These are phyloP conservation scores for Monilinia polystroma DNA, from an alignment of 2,329 filamentous ascomycete species.

Conservation along the genomic window DNA sequence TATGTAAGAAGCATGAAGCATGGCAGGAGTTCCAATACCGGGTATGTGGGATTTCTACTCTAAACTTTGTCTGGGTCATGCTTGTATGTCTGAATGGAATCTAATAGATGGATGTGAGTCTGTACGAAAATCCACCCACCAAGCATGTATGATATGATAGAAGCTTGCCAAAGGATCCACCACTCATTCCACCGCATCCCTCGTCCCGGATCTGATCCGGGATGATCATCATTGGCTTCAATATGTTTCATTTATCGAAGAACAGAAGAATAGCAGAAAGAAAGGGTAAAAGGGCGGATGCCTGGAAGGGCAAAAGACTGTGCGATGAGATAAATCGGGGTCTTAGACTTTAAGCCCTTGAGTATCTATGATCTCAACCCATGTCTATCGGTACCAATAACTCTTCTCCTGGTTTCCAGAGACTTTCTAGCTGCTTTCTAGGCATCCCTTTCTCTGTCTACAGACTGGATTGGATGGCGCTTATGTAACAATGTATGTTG, in stretches of 20 bases:
- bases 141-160: background rate
- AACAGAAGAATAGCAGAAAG: background rate
- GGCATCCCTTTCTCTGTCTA: background rate
- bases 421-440: background rate
- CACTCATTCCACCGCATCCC: background rate
- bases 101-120: background rate
- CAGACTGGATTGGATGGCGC: background rate
- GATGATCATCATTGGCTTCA: background rate
- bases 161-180: background rate
- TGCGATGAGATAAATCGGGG: background rate
- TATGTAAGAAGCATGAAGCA: background rate
- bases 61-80: background rate
- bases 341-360: background rate
- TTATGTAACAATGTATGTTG: background rate
- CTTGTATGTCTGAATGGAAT: background rate
- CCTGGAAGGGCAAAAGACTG: background rate
- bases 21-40: background rate
- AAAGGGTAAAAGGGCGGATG: background rate
- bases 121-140: background rate
- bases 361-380: background rate
- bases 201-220: background rate
- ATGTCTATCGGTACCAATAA: background rate
- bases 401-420: background rate
- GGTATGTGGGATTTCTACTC: background rate
- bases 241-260: background rate